These are phyloP conservation scores for Teratosphaeria nubilosa DNA, from an alignment of 2,329 filamentous ascomycete genomes.

Conservation along the genomic window DNA sequence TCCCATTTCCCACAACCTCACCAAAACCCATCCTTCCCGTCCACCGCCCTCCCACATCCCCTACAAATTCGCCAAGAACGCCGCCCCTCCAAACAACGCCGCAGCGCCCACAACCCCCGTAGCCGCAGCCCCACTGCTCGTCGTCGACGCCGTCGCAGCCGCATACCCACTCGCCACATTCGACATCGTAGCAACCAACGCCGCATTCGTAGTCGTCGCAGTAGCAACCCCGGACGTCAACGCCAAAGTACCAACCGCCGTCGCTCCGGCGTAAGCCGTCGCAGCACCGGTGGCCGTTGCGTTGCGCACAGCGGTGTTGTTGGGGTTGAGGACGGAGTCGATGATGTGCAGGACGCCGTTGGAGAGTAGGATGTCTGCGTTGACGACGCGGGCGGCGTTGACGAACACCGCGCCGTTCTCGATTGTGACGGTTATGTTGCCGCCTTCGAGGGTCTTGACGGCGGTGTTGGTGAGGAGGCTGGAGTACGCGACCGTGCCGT, in stretches of 20 bases:
- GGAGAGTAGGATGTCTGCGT: slow-evolving; percentile 32
- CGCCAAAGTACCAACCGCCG: not conserved
- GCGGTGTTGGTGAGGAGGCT: slow-evolving; percentile 28
- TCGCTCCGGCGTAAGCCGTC: not conserved
- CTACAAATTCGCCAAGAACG: slow-evolving; percentile 10
- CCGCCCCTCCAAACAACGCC: slow-evolving; percentile 39
- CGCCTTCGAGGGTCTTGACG: slow-evolving; percentile 29
- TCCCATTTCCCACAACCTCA: not conserved
- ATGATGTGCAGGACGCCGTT: slow-evolving; percentile 42
- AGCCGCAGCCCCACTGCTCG: slow-evolving; percentile 6
- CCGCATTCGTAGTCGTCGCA: slow-evolving; percentile 9
- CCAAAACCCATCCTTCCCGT: too few species aligned
- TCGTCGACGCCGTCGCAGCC: slow-evolving; percentile 14
- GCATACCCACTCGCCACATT: slow-evolving; percentile 14
- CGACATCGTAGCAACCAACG: slow-evolving; percentile 11
- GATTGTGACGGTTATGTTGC: slow-evolving; percentile 9
- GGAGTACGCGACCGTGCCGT: slow-evolving; percentile 46
- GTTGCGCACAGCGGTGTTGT: not conserved
- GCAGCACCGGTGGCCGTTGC: not conserved
- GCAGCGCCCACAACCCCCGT: slow-evolving; percentile 37
- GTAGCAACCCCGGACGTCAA: slow-evolving; percentile 1
- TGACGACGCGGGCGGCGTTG: slow-evolving; percentile 34
- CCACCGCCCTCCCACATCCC: not conserved
- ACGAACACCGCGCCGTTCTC: slow-evolving; percentile 31
- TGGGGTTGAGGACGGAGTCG: slow-evolving; percentile 50